These are phyloP conservation scores for Anastatica hierochuntica DNA, from an alignment of 345 rosid species.

Conservation along the genomic window DNA sequence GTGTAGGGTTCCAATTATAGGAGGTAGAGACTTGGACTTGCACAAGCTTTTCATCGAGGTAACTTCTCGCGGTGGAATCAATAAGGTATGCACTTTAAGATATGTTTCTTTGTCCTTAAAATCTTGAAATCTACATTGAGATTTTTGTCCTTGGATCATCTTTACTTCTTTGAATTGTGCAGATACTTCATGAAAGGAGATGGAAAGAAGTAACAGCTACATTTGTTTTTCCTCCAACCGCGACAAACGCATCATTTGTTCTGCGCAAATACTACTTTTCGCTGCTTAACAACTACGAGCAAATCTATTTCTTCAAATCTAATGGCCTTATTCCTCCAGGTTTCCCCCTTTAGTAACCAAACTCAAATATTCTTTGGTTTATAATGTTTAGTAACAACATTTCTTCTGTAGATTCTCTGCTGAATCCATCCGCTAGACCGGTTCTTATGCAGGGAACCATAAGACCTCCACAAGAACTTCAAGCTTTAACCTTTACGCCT, in stretches of 20 bases:
- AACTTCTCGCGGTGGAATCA: conserved; percentile 89
- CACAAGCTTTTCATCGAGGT: conserved; percentile 89
- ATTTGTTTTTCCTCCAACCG: conserved; percentile 95
- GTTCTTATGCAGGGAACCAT: conserved; percentile 35
- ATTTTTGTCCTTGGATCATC: too few species aligned
- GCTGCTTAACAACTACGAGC: conserved; percentile 70
- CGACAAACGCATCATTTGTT: conserved; percentile 90
- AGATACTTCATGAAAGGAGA: conserved; percentile 73
- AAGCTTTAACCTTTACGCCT: conserved; percentile 31
- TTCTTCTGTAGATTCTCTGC: conserved; percentile 42
- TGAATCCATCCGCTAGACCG: conserved; percentile 26
- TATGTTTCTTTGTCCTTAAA: neutral
- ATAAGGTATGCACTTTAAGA: conserved; percentile 47
- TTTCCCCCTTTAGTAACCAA: conserved; percentile 13
- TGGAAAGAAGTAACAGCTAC: conserved; percentile 97
- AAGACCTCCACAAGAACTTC: conserved; percentile 36
- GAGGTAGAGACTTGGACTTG: conserved; percentile 83
- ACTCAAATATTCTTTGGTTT: neutral
- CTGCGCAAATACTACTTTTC: conserved; percentile 88
- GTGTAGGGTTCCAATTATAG: conserved; percentile 83
- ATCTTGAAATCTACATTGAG: neutral
- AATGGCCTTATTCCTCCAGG: conserved; percentile 49
- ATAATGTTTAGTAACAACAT: neutral
- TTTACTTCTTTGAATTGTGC: conserved; percentile 13
- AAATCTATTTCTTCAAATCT: conserved; percentile 60